Base-by-base conservation (phyloP, 176 grass and related monocot species). In the Tillandsia leiboldiana region DNA sequence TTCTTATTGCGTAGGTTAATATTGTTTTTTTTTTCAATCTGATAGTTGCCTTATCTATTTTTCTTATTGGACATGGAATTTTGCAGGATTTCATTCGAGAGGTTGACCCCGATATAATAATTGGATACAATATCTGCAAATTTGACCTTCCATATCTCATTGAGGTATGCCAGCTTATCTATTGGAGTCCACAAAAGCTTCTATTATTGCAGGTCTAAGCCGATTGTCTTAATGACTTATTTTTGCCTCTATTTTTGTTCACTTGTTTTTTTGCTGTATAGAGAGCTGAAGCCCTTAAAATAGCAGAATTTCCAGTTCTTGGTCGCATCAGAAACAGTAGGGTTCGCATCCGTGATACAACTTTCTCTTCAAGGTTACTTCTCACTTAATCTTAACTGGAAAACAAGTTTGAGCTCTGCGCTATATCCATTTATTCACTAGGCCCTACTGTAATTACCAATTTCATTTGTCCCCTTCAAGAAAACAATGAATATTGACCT, bases 111-210 rank as follows among this genome's bases (percentile, higher is more conserved):
- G 93, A 97, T 81, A 97, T 97, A 72, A 90, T 92, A 77, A 97
- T 97, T 81, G 93, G 93, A 74, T 97, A 97, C 70, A 97, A 97
- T 47, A 97, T 97, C 26, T 92, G 93, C 82, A 97, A 97, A 84
- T 97, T 97, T 85, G 93, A 97, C 52, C 65, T 97, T 64, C 93
- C 93, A 26, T 97, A 97, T 87, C 93, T 97, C 81, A 82, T 97
- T 12, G 86, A 97, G 81, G 93, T 97, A 74, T 48, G 59, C 71
- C 71, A 49, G 18, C 12, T 76, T 13, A 68, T 18, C 5, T 61
- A 61, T 61, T 9, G 2, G 56, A 7, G 15, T 61, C 22, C 56
- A 0, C 56, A 61, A 71, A 26, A 12, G 13, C 58, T 64, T 63
- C 14, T 33, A 10, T 3, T 23, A 58, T 14, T 17, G 51, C 18